Conservation (phyloP, 345 rosid species). For the Pistacia integerrima region DNA sequence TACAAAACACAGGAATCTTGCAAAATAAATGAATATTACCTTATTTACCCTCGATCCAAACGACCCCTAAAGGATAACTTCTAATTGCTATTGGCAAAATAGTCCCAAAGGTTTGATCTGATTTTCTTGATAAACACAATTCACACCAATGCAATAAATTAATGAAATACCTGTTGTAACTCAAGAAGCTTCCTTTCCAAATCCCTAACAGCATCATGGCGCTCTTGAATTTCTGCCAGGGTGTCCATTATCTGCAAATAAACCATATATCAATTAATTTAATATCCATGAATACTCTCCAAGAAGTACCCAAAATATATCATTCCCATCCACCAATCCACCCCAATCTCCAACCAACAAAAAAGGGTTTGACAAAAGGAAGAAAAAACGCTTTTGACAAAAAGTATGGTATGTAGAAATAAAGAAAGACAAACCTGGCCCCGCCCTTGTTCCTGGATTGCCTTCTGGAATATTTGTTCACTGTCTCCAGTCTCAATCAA, state of each 20-base stretch:
- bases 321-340: not conserved
- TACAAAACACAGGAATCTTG: no score
- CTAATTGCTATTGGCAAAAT: not conserved
- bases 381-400: not conserved
- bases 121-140: not conserved
- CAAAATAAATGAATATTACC: no score
- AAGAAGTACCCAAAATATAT: not conserved
- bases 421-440: conserved; percentile 65
- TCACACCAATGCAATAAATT: conserved; percentile 8
- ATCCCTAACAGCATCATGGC: conserved; percentile 89
- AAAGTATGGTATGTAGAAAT: not conserved
- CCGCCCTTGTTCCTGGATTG: conserved; percentile 89
- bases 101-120: not conserved
- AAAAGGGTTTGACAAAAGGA: no score
- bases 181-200: conserved; percentile 86
- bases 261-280: not conserved
- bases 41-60: no score
- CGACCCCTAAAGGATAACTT: not conserved
- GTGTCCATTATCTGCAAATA: conserved; percentile 85
- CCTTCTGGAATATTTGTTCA: conserved; percentile 88
- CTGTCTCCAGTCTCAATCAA: conserved; percentile 91
- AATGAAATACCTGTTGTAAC: conserved; percentile 73
- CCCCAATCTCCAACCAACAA: no score
- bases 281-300: not conserved
- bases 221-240: conserved; percentile 97